phyloP scores from a whole-genome alignment of 495 filamentous ascomycete genomes.

The Zalerion maritima region DNA sequence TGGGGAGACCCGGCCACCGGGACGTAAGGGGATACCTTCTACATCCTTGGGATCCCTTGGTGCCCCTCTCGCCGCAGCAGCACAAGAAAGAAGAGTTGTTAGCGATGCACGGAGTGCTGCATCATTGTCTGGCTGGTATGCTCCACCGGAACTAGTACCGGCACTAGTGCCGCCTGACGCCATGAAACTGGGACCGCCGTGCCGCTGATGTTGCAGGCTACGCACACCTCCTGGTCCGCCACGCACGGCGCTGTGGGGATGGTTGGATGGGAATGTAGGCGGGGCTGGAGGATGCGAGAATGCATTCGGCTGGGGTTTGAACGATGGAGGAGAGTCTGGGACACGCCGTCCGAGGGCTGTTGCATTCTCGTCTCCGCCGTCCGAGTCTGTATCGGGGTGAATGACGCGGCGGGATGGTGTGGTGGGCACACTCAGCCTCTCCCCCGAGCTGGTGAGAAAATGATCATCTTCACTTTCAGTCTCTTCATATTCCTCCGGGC shows the following conservation, averaged over 20 bases:
- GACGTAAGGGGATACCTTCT: slow-evolving; percentile 10
- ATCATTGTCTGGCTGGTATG: slow-evolving; percentile 76
- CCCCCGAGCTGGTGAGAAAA: slow-evolving; percentile 72
- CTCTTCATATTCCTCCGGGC: slow-evolving; percentile 73
- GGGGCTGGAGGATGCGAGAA: slow-evolving; percentile 71
- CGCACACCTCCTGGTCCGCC: slow-evolving; percentile 26
- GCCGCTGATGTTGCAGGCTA: slow-evolving; percentile 28
- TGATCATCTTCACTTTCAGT: slow-evolving; percentile 46
- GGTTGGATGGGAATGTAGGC: slow-evolving; percentile 29
- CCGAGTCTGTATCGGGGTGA: slow-evolving; percentile 39
- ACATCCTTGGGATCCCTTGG: slow-evolving; percentile 42
- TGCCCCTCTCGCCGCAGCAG: slow-evolving; percentile 70
- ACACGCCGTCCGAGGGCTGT: slow-evolving; percentile 59
- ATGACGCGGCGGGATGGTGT: slow-evolving; percentile 7
- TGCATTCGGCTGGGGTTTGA: slow-evolving; percentile 77
- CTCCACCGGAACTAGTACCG: too few relatives aligned
- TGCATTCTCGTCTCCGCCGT: slow-evolving; percentile 64
- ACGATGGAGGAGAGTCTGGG: slow-evolving; percentile 38
- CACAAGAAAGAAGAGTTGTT: slow-evolving; percentile 87
- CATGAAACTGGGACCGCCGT: slow-evolving; percentile 42
- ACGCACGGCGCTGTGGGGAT: slow-evolving; percentile 16
- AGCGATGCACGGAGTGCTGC: slow-evolving; percentile 83
- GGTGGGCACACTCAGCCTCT: slow-evolving; percentile 40
- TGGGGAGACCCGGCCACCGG: slow-evolving; percentile 20
- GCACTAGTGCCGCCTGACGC: too few relatives aligned